Evolutionary conservation across 148 eudicot species (phyloP).

Genomic region (Dysphania ambrosioides): DNA sequence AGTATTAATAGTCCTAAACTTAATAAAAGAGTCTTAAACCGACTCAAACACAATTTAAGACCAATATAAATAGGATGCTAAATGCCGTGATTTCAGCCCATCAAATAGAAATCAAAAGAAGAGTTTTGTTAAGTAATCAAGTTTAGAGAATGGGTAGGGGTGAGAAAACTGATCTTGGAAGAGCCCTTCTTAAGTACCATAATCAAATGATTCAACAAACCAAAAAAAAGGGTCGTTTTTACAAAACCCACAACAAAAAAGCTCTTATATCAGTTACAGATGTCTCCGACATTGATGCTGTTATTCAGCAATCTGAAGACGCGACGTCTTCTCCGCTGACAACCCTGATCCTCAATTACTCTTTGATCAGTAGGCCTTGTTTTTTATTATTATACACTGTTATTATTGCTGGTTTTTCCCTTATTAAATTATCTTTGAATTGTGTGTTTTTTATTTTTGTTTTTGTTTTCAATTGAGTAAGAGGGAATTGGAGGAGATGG

Average conservation of each 20-base stretch:
- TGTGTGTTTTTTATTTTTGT: too few relatives aligned
- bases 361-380: slow-evolving; percentile 49
- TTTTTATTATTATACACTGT: neutral
- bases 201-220: slow-evolving; percentile 69
- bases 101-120: too few relatives aligned
- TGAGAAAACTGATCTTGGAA: slow-evolving; percentile 75
- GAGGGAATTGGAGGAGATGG: too few relatives aligned
- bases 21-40: too few relatives aligned
- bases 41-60: too few relatives aligned
- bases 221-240: slow-evolving; percentile 64
- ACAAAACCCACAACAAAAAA: slow-evolving; percentile 56
- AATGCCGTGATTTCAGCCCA: too few relatives aligned
- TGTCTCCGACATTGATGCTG: slow-evolving; percentile 82
- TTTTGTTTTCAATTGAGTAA: too few relatives aligned
- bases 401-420: neutral
- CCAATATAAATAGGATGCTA: too few relatives aligned
- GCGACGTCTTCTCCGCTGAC: slow-evolving; percentile 50
- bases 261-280: slow-evolving; percentile 80
- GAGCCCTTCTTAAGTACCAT: slow-evolving; percentile 88
- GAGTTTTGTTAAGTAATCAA: too few relatives aligned
- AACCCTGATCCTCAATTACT: slow-evolving; percentile 50
- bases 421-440: neutral
- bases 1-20: too few relatives aligned
- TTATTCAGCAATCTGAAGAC: slow-evolving; percentile 80
- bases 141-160: slow-evolving; percentile 68